Conservation (phyloP, 352 stramenopile genomes). For the Globisporangium nunn region DNA sequence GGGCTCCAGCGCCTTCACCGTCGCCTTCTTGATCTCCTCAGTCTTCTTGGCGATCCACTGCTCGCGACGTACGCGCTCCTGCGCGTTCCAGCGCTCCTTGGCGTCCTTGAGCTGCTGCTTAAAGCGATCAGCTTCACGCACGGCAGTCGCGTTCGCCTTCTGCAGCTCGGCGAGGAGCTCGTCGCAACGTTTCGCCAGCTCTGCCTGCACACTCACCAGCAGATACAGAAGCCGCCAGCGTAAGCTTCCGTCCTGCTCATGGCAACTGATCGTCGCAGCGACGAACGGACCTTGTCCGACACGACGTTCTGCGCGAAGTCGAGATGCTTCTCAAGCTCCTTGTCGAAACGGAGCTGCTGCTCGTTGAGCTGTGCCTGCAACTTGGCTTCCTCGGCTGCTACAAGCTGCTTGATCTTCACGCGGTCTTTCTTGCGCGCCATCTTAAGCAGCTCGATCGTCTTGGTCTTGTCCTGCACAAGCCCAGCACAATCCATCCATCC, state of each 20-base stretch:
- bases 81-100: constrained; percentile 58
- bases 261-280: neutral
- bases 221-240: neutral
- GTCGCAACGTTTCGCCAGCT: constrained; percentile 65
- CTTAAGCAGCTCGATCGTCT: constrained; percentile 81
- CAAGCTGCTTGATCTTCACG: constrained; percentile 46
- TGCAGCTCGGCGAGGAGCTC: constrained; percentile 63
- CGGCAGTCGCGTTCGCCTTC: constrained; percentile 30
- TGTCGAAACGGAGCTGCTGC: constrained; percentile 55
- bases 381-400: constrained; percentile 40
- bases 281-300: constrained; percentile 49
- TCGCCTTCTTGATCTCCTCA: constrained; percentile 83
- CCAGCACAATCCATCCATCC: constrained; percentile 1
- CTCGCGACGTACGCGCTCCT: constrained; percentile 65
- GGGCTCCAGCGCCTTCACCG: constrained; percentile 64
- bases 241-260: neutral
- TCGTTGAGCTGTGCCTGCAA: constrained; percentile 42
- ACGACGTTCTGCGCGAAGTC: constrained; percentile 77
- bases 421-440: constrained; percentile 71
- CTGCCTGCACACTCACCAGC: constrained; percentile 20
- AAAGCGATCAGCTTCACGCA: constrained; percentile 49
- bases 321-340: constrained; percentile 74
- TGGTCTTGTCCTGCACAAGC: constrained; percentile 58
- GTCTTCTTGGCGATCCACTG: constrained; percentile 83
- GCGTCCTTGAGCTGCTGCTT: constrained; percentile 75